A percentile compares a stretch with the other conserved stretches of the same genome.
Evolutionary conservation across 352 stramenopile genomes (phyloP).

Genomic region (Pythium aphanidermatum): DNA sequence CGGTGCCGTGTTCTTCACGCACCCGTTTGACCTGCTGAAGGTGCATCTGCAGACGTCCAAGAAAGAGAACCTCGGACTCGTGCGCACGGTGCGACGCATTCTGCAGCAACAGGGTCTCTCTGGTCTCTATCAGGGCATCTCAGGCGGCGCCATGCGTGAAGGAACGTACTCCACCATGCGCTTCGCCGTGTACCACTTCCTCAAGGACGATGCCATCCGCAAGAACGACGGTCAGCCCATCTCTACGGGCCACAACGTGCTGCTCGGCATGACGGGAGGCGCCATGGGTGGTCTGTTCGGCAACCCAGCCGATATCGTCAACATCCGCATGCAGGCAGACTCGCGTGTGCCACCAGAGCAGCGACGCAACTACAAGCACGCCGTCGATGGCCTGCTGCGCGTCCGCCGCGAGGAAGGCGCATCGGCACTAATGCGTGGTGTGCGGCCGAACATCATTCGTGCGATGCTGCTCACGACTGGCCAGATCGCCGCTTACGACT

Average conservation of each 20-base stretch:
- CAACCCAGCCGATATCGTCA: slow-evolving; percentile 78
- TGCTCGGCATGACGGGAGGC: slow-evolving; percentile 62
- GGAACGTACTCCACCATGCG: slow-evolving; percentile 82
- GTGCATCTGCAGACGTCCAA: slow-evolving; percentile 78
- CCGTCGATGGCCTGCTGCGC: slow-evolving; percentile 60
- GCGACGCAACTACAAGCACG: slow-evolving; percentile 80
- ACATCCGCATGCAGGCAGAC: slow-evolving; percentile 83
- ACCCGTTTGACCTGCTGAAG: slow-evolving; percentile 81
- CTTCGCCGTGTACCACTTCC: slow-evolving; percentile 78
- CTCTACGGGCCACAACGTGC: slow-evolving; percentile 60
- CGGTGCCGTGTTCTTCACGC: slow-evolving; percentile 79
- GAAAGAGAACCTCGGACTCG: slow-evolving; percentile 57
- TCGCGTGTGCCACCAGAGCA: slow-evolving; percentile 49
- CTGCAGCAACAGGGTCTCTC: slow-evolving; percentile 54
- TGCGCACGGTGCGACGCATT: slow-evolving; percentile 44
- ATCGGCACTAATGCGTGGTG: slow-evolving; percentile 51
- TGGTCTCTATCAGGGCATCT: slow-evolving; percentile 79
- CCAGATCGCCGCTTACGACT: slow-evolving; percentile 79
- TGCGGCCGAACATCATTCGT: slow-evolving; percentile 80
- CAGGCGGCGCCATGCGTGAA: slow-evolving; percentile 68
- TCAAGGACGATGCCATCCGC: slow-evolving; percentile 71
- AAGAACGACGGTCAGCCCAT: slow-evolving; percentile 60
- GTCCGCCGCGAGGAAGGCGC: slow-evolving; percentile 64
- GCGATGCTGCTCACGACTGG: slow-evolving; percentile 79
- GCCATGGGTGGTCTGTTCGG: slow-evolving; percentile 59